Evolutionary conservation across 331 rosid genomes (phyloP), one percentile per base, ranked within the genome.

Genomic region (Ulmus americana): DNA sequence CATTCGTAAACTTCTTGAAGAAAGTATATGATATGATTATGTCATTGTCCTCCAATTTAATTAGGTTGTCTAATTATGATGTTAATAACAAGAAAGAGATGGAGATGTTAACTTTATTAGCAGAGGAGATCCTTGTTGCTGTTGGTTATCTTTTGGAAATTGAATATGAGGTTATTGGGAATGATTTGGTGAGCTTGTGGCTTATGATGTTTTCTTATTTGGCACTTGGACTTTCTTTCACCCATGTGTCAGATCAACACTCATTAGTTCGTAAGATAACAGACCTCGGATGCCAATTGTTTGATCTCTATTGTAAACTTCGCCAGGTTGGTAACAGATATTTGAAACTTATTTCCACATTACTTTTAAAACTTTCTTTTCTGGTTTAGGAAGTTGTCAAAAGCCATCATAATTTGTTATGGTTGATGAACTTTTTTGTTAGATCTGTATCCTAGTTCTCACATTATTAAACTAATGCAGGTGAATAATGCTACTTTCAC

Each of bases 131-230:
- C 39, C 63, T 89, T 70, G 69, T 77, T 70, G 77, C 82, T 65
- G 63, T 92, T 43, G 88, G 95, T 51, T 80, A 74, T 76, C 87
- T 86, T 70, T 40, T 89, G 82, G 95, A 89, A 73, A 79, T 92
- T 65, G 98, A 92, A 81, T 92, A 89, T 59, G 86, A 83, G 70
- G 86, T 86, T 80, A 73, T 83, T 47, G 97, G 85, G 76, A 80
- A 84, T 74, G 95, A 77, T 59, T 69, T 86, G 74, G 82, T 76
- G 56, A 82, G 73, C 70, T 74, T 89, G 62, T 92, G 98, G 98
- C 74, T 75, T 66, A 60, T 73, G 50, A 76, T 82, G 68, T 61
- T 92, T 59, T 80, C 95, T 50, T 82, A 67, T 89, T 80, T 74
- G 54, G 60, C 83, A 63, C 68, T 83, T 73, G 83, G 67, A 39